phyloP scores from a whole-genome alignment of 2,329 filamentous ascomycete genomes.

The Leptosphaerulina australis region DNA sequence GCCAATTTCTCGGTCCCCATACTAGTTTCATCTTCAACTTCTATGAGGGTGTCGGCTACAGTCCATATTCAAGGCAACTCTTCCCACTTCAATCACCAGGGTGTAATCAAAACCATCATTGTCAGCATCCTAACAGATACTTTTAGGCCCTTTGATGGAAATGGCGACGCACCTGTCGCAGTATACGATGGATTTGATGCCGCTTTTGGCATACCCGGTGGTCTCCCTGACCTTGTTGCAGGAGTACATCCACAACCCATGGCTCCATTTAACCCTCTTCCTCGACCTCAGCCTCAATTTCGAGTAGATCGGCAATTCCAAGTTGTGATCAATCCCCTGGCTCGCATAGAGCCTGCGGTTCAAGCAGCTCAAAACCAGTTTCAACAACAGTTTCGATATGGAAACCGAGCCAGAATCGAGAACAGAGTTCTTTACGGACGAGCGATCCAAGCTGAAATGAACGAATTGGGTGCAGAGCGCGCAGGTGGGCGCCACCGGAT shows the following conservation, averaged over 20 bases:
- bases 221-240: not conserved
- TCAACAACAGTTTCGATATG: slow-evolving; percentile 2
- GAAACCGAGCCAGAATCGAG: not conserved
- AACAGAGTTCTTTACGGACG: not conserved
- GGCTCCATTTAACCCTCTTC: no score
- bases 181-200: slow-evolving; percentile 1
- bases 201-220: not conserved
- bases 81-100: not conserved
- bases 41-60: not conserved
- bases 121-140: not conserved
- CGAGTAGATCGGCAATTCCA: not conserved
- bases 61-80: not conserved
- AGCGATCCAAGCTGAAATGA: not conserved
- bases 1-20: no score
- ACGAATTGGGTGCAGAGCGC: not conserved
- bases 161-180: not conserved
- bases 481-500: not conserved
- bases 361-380: not conserved
- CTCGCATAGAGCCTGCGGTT: not conserved
- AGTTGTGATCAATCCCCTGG: not conserved
- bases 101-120: not conserved
- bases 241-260: not conserved
- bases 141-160: slow-evolving; percentile 1
- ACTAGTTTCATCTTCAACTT: no score
- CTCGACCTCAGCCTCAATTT: not conserved